Conservation (phyloP, 1,284 basidiomycete species). For the Lentinula novae-zelandiae region DNA sequence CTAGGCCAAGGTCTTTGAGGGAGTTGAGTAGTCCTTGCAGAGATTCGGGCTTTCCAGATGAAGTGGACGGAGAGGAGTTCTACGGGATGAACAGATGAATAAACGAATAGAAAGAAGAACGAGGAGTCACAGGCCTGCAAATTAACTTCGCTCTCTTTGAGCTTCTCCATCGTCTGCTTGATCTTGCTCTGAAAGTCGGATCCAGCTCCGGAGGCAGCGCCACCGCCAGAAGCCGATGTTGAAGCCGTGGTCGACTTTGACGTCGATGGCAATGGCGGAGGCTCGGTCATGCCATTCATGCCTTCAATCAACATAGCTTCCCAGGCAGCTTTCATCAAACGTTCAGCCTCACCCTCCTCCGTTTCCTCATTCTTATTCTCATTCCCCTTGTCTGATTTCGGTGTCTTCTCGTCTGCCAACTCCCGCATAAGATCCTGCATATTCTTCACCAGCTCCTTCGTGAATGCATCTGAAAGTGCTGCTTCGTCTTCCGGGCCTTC, state of each 20-base stretch:
- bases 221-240: neutral
- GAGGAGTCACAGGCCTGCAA: conserved; percentile 31
- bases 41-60: conserved; percentile 30
- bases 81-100: neutral
- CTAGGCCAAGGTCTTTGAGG: conserved; percentile 38
- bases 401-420: conserved; percentile 31
- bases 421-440: conserved; percentile 87
- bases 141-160: conserved; percentile 70
- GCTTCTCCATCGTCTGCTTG: conserved; percentile 74
- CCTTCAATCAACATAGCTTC: conserved; percentile 74
- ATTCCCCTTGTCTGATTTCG: conserved; percentile 23
- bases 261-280: neutral
- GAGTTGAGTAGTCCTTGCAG: conserved; percentile 50
- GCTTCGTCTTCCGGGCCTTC: conserved; percentile 30
- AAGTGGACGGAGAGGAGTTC: conserved; percentile 23
- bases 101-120: neutral
- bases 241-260: neutral
- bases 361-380: conserved; percentile 15
- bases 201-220: neutral
- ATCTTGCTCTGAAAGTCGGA: conserved; percentile 73
- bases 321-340: conserved; percentile 63
- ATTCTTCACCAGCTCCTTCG: conserved; percentile 69
- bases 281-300: conserved; percentile 39
- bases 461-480: conserved; percentile 53
- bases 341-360: conserved; percentile 31